Base-by-base conservation (phyloP, 345 rosid genomes). In the Reutealis trisperma region DNA sequence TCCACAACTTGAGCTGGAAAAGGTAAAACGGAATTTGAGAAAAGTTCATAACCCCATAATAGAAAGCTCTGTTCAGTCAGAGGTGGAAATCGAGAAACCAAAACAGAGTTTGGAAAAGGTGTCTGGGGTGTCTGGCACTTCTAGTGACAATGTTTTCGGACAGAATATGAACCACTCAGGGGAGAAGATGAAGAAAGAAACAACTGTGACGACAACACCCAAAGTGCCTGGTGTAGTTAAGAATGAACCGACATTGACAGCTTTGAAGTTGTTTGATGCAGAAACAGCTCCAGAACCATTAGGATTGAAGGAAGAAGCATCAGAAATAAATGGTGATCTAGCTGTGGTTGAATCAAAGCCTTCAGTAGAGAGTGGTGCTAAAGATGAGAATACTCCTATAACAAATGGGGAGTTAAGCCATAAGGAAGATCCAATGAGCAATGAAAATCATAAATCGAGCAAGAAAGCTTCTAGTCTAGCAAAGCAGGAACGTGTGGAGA, bases 1-100 rank as follows among this genome's bases (percentile, higher is more conserved):
- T 85, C 93, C 94, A 71, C 95, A 90, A 77, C 84, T 60, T 85
- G 98, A 91, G 83, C 92, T 94, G 81, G 97, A 94, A 85, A 94
- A 94, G 83, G 95, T 93, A 65, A 94, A 94, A 80, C 93, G 95
- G 32, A 89, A 84, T 84, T 84, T 94, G 90, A 90, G 98, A 86
- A 94, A 88, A 83, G 95, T 94, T 71, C 94, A 91, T 73, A 91
- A 85, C 76, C 97, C 94, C 55, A 84, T 84, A 15, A 67, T 88
- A 60, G 97, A 89, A 71, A 89, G 78, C 81, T 81, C 90, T 79
- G 80, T 83, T 66, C 94, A 79, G 70, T 75, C 93, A 69, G 91
- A 86, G 77, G 63, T 77, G 79, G 94, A 84, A 74, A 59, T 63
- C 10, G 94, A 88, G 82, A 88, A 84, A 85, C 85, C 92, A 68